phyloP scores from a whole-genome alignment of 2,329 filamentous ascomycete species.

The Lecanicillium sp. region DNA sequence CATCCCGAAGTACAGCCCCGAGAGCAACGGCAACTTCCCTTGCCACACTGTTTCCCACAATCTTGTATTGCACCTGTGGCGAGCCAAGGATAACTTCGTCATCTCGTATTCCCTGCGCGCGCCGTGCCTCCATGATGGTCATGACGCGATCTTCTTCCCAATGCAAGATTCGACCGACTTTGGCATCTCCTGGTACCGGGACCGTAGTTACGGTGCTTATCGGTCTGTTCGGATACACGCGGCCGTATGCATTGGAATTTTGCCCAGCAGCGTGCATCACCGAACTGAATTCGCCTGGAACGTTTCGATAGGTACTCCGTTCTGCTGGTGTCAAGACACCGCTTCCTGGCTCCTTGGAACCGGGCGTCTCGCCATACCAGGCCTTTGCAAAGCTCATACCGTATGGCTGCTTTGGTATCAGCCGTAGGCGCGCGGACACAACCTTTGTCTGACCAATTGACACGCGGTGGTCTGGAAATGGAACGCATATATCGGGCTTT shows the following conservation, averaged over 20 bases:
- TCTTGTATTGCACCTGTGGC: conserved; percentile 48
- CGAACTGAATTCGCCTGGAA: too few species aligned
- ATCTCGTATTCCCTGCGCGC: conserved; percentile 65
- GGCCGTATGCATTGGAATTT: conserved; percentile 42
- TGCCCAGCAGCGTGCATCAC: conserved; percentile 28
- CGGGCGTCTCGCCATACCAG: conserved; percentile 28
- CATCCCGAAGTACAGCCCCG: conserved; percentile 56
- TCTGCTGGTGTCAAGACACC: conserved; percentile 31
- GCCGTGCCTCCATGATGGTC: conserved; percentile 57
- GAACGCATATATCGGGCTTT: conserved; percentile 52
- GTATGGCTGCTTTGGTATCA: conserved; percentile 52
- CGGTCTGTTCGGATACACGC: conserved; percentile 43
- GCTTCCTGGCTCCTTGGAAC: conserved; percentile 9
- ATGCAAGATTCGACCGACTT: conserved; percentile 51
- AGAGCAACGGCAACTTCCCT: conserved; percentile 59
- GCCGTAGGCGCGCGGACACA: conserved; percentile 38
- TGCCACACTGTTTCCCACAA: conserved; percentile 72
- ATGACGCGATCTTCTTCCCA: conserved; percentile 57
- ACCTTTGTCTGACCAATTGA: conserved; percentile 28
- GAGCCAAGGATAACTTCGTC: conserved; percentile 60
- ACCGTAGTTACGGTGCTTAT: conserved; percentile 58
- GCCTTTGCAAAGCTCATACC: conserved; percentile 44
- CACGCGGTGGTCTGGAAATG: conserved; percentile 60
- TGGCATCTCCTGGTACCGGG: conserved; percentile 42
- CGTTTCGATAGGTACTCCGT: too few species aligned